A percentile compares a stretch with the other conserved stretches of the same genome.
Evolutionary conservation across 768 basidiomycete species (phyloP).

Genomic region (Boletus fagicola): DNA sequence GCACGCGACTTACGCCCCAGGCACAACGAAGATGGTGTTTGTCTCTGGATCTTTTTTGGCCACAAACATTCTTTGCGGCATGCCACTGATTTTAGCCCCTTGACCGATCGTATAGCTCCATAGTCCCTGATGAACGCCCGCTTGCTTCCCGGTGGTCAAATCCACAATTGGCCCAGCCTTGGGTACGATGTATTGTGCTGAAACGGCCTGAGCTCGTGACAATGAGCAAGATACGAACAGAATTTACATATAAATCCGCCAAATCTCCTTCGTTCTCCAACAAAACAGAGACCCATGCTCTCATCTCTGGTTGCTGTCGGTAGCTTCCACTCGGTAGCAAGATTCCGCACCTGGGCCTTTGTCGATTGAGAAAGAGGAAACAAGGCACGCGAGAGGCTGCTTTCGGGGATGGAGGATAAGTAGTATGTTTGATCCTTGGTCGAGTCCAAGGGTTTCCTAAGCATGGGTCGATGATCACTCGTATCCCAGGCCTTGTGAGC

Average conservation of each 20-base stretch:
- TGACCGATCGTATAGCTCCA: conserved; percentile 90
- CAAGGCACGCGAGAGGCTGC: conserved; percentile 60
- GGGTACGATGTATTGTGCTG: conserved; percentile 75
- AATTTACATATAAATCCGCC: conserved; percentile 66
- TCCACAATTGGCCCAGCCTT: conserved; percentile 70
- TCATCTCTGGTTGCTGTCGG: conserved; percentile 77
- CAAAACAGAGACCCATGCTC: conserved; percentile 94
- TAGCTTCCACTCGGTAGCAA: conserved; percentile 61
- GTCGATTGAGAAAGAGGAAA: conserved; percentile 71
- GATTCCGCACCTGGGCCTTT: conserved; percentile 70
- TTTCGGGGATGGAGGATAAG: conserved; percentile 72
- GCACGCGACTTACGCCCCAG: conserved; percentile 53
- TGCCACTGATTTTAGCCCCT: conserved; percentile 62
- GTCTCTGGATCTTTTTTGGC: conserved; percentile 58
- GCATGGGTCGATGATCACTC: conserved; percentile 41
- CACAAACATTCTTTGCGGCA: conserved; percentile 66
- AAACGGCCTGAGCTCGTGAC: neutral
- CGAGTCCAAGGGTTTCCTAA: conserved; percentile 53
- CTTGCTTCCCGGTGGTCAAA: conserved; percentile 46
- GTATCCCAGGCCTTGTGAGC: conserved; percentile 63
- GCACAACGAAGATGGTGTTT: conserved; percentile 77
- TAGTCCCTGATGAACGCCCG: conserved; percentile 69
- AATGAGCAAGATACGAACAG: neutral
- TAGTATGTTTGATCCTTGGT: conserved; percentile 93
- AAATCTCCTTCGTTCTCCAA: conserved; percentile 78